Evolutionary conservation across 75 land plant species (phyloP).

Genomic region (Larix kaempferi): DNA sequence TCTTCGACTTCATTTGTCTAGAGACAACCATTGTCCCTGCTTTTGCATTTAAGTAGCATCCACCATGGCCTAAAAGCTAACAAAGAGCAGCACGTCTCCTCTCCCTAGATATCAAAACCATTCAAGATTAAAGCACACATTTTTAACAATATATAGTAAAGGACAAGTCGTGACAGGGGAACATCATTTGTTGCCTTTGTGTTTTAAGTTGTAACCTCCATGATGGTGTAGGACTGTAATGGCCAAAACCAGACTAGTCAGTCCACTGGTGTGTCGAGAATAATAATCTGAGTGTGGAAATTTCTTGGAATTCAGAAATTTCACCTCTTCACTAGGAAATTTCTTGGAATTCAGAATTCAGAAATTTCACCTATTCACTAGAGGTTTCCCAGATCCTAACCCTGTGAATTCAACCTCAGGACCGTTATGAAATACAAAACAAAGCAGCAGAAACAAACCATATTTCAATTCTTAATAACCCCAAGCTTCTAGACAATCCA

Average conservation of each 20-base stretch:
- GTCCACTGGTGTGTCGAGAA: neutral
- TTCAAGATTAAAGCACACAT: neutral
- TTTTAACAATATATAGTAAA: neutral
- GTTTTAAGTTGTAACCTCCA: neutral
- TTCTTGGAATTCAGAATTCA: neutral
- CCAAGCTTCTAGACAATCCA: neutral
- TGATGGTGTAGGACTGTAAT: neutral
- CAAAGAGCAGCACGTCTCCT: neutral
- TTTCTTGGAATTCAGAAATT: neutral
- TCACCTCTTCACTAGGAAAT: neutral
- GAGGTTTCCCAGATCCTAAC: neutral
- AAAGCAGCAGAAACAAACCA: too few relatives aligned
- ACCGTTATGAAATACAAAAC: neutral
- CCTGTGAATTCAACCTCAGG: neutral
- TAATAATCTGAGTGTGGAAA: neutral
- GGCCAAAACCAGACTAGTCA: neutral
- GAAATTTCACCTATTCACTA: neutral
- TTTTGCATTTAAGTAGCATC: neutral
- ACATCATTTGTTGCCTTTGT: neutral
- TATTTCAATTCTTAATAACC: neutral
- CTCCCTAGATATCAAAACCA: neutral
- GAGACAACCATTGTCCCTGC: neutral
- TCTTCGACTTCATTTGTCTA: neutral
- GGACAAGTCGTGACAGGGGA: neutral
- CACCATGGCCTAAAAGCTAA: slow-evolving; percentile 11